Evolutionary conservation across 495 filamentous ascomycete genomes (phyloP).

Genomic region (Emericellopsis terricola): DNA sequence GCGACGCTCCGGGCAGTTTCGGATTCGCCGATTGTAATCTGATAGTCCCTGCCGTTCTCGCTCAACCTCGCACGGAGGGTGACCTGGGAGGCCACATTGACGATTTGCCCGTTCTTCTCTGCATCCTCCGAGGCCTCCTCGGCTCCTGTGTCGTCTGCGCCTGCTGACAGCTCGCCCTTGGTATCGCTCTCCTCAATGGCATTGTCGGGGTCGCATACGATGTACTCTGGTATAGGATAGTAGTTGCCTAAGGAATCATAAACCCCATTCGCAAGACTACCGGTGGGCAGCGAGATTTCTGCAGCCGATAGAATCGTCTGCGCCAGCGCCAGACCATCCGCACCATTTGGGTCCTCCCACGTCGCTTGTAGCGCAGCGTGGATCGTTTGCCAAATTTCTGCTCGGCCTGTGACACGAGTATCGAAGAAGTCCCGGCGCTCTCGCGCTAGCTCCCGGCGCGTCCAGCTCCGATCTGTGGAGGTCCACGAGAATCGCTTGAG

Average conservation of each 20-base stretch:
- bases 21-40: constrained; percentile 37
- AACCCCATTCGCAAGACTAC: constrained; percentile 50
- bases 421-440: constrained; percentile 58
- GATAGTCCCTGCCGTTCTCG: constrained; percentile 47
- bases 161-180: constrained; percentile 20
- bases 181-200: constrained; percentile 28
- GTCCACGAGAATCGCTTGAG: constrained; percentile 29
- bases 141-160: constrained; percentile 23
- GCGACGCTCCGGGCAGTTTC: constrained; percentile 46
- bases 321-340: constrained; percentile 40
- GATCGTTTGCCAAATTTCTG: constrained; percentile 65
- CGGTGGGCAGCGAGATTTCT: constrained; percentile 62
- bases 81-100: constrained; percentile 30
- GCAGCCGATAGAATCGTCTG: constrained; percentile 64
- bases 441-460: constrained; percentile 19
- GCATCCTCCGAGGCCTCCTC: constrained; percentile 25
- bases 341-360: constrained; percentile 18
- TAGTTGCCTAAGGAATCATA: constrained; percentile 64
- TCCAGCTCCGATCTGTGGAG: constrained; percentile 26
- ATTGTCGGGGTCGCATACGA: constrained; percentile 61
- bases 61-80: constrained; percentile 51
- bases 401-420: constrained; percentile 58
- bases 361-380: constrained; percentile 45
- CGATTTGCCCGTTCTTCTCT: constrained; percentile 43
- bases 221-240: constrained; percentile 59